phyloP scores from a whole-genome alignment of 208 protist genomes.

The Crithidia expoeki region DNA sequence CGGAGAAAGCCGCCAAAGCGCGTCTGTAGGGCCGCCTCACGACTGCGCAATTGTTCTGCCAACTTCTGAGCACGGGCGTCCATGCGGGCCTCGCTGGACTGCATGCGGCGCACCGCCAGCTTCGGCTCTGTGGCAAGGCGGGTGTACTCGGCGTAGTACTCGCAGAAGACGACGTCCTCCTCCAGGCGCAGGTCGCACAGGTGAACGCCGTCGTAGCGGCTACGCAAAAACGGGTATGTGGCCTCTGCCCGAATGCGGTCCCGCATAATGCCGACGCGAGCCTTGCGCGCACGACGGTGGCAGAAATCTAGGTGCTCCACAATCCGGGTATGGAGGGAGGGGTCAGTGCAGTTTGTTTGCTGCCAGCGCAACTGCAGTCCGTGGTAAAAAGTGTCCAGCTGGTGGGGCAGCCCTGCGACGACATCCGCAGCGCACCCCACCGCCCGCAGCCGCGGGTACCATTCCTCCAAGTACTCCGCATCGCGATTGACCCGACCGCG shows the following conservation, averaged over 20 bases:
- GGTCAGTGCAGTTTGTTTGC: constrained; percentile 6
- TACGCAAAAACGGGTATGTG: constrained; percentile 50
- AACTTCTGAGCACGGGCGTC: constrained; percentile 16
- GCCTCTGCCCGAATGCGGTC: constrained; percentile 43
- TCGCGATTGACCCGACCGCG: constrained; percentile 37
- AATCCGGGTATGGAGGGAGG: background rate
- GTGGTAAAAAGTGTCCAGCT: constrained; percentile 24
- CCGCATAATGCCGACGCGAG: constrained; percentile 33
- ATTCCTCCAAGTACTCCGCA: constrained; percentile 28
- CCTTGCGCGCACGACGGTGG: constrained; percentile 43
- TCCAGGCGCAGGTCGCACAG: constrained; percentile 44
- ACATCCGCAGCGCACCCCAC: constrained; percentile 12
- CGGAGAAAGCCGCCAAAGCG: constrained; percentile 35
- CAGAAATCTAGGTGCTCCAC: constrained; percentile 45
- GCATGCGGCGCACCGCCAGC: constrained; percentile 9
- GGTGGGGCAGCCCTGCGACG: constrained; percentile 22
- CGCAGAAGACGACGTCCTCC: constrained; percentile 36
- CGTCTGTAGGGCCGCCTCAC: constrained; percentile 27
- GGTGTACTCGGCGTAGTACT: constrained; percentile 28
- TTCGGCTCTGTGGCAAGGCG: constrained; percentile 12
- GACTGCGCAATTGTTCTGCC: constrained; percentile 16
- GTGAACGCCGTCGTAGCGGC: constrained; percentile 50
- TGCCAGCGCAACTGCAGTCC: constrained; percentile 26
- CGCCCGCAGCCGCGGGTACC: constrained; percentile 22
- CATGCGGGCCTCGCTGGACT: constrained; percentile 27